Evolutionary conservation across 2,329 filamentous ascomycete genomes (phyloP), one percentile per base, ranked within the genome.

Genomic region (Thermoascus crustaceus): DNA sequence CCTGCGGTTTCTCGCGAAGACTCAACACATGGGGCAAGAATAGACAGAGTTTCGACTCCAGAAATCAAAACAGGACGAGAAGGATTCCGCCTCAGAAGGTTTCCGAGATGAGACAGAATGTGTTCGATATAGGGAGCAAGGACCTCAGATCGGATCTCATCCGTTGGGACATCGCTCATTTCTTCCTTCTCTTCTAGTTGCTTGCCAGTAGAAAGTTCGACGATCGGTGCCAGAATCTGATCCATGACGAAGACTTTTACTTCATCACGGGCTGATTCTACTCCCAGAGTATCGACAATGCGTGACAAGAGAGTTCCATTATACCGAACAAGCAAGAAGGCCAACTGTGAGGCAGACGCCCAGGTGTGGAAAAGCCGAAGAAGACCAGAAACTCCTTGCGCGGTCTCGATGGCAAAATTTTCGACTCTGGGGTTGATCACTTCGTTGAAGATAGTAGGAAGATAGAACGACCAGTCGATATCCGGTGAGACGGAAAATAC

Each of bases 311-410:
- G 68, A 10, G 56, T 45, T 4, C 57, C 48, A 33, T 79, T 73
- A 39, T 79, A 73, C 5, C 73, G 59, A 8, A 81, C 75, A 5
- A 98, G 69, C 48, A 91, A 85, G 5, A 79, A 54, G 1, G 80
- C 78, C 1, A 78, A 80, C 41, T 70, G 72, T 0, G 76, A 69
- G 14, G 81, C 72, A 39, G 74, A 73, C 3, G 85, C 80, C 84
- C 89, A 94, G 1, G 82, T 83, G 3, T 77, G 78, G 43, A 98
- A 78, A 4, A 98, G 68, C 43, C 81, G 80, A 42, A 95, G 72
- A 25, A 87, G 74, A 10, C 81, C 84, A 2, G 91, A 96, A 5
- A 95, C 71, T 9, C 86, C 85, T 54, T 98, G 88, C 0, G 86
- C 83, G 27, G 85, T 94, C 63, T 98, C 91, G 4, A 75, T 69